Percentiles rank a stretch among this genome's conserved stretches.
phyloP scores from a whole-genome alignment of 768 basidiomycete species.

The Leccinum subgranulosum region DNA sequence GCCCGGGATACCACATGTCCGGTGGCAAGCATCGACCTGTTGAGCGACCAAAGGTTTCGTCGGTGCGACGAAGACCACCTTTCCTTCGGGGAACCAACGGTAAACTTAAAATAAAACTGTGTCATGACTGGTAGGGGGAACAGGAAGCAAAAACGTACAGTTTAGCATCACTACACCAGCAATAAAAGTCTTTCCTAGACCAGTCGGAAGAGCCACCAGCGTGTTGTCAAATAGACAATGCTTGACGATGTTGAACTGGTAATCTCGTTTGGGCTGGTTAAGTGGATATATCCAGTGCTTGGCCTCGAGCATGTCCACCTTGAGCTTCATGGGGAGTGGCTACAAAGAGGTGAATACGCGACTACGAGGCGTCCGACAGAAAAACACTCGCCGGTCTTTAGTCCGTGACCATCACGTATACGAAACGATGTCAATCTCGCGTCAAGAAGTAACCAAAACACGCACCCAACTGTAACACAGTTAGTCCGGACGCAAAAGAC shows the following conservation, averaged over 20 bases:
- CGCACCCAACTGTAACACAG: slow-evolving; percentile 51
- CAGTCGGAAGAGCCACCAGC: slow-evolving; percentile 91
- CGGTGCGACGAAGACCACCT: slow-evolving; percentile 92
- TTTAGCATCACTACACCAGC: slow-evolving; percentile 97
- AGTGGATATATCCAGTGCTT: slow-evolving; percentile 91
- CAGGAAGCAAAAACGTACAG: slow-evolving; percentile 46
- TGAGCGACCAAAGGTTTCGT: slow-evolving; percentile 96
- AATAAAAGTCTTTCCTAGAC: slow-evolving; percentile 96
- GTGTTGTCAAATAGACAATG: slow-evolving; percentile 88
- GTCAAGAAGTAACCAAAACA: slow-evolving; percentile 1
- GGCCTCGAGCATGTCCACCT: slow-evolving; percentile 71
- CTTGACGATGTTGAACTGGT: slow-evolving; percentile 91
- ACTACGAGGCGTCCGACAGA: too few species aligned
- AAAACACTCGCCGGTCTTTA: slow-evolving; percentile 30
- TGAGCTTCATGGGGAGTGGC: slow-evolving; percentile 76
- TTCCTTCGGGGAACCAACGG: slow-evolving; percentile 90
- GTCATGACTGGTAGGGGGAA: slow-evolving; percentile 1
- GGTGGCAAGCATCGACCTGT: slow-evolving; percentile 91
- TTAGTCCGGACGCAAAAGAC: slow-evolving; percentile 8
- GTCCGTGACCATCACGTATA: neutral
- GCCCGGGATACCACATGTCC: slow-evolving; percentile 90
- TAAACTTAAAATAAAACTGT: slow-evolving; percentile 55
- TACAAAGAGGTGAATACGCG: slow-evolving; percentile 24
- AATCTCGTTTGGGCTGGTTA: slow-evolving; percentile 84
- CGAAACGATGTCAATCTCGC: slow-evolving; percentile 4